A percentile compares a stretch with the other conserved stretches of the same genome.
These are phyloP conservation scores for Musa itinerans DNA, from an alignment of 176 grass and related monocot species.

Conservation along the genomic window DNA sequence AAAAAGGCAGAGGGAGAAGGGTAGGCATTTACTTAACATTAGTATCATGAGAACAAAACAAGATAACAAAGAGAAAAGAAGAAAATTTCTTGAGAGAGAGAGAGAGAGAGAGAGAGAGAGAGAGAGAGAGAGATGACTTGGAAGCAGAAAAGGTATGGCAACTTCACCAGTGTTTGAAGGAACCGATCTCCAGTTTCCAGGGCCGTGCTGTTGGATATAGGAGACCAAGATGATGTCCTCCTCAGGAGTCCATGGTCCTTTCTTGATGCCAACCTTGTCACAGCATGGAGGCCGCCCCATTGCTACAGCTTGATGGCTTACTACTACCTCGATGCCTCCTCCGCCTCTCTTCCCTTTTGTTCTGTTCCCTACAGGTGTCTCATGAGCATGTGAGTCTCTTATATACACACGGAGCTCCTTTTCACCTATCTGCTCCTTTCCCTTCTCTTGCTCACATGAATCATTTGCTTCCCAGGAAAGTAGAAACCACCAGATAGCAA, in stretches of 20 bases:
- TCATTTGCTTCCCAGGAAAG: too few species aligned
- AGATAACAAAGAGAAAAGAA: too few species aligned
- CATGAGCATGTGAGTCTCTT: neutral
- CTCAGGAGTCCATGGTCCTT: neutral
- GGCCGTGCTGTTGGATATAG: neutral
- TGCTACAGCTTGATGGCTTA: neutral
- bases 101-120: too few species aligned
- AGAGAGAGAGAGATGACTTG: too few species aligned
- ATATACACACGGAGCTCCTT: neutral
- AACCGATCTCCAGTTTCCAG: constrained; percentile 6
- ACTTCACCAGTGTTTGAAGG: neutral
- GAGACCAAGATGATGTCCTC: constrained; percentile 6
- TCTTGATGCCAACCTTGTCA: constrained; percentile 3
- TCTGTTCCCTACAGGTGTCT: neutral
- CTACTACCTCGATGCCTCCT: neutral
- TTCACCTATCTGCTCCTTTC: neutral
- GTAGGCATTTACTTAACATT: too few species aligned
- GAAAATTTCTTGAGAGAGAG: too few species aligned
- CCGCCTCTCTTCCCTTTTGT: neutral
- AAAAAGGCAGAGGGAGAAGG: too few species aligned
- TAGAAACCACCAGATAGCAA: too few species aligned
- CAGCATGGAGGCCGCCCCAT: constrained; percentile 1
- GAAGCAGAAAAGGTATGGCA: neutral
- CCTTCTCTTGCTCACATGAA: too few species aligned
- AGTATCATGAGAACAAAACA: too few species aligned